Evolutionary conservation across 1,284 basidiomycete species (phyloP), one percentile per base, ranked within the genome.

Genomic region (Naganishia liquefaciens): DNA sequence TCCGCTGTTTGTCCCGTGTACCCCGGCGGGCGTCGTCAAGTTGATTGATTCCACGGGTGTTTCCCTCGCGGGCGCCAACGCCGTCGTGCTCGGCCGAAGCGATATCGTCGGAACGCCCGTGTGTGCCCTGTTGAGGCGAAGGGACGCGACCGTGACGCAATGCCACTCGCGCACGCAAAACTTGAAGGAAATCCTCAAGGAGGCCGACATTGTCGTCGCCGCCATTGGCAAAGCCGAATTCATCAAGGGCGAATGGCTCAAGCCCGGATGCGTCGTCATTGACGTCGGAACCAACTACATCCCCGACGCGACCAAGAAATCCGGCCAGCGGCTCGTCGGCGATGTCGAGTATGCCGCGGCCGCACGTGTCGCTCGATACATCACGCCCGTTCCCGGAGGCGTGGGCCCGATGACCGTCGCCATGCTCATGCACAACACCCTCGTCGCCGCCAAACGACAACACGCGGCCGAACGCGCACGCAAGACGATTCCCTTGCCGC

Each of bases 351-450:
- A 87, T 76, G 83, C 84, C 5, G 84, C 88, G 15, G 95, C 91
- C 39, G 81, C 85, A 54, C 76, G 83, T 63, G 86, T 90, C 68
- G 95, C 94, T 7, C 88, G 89, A 4, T 82, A 88, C 78, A 97
- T 99, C 75, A 99, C 96, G 0, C 96, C 96, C 49, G 96, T 99
- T 19, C 96, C 96, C 0, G 93, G 93, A 76, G 96, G 96, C 69
- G 96, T 99, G 62, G 96, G 96, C 25, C 96, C 96, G 33, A 97
- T 98, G 95, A 99, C 96, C 10, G 96, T 99, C 67, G 96, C 96
- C 47, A 86, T 98, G 84, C 87, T 99, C 70, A 98, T 99, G 95
- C 85, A 88, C 75, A 99, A 99, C 81, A 95, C 95, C 0, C 82
- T 93, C 70, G 81, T 84, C 69, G 89, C 91, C 62, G 93, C 95